Conservation (phyloP, 352 stramenopile genomes). For the Phytopythium chamaehyphon region DNA sequence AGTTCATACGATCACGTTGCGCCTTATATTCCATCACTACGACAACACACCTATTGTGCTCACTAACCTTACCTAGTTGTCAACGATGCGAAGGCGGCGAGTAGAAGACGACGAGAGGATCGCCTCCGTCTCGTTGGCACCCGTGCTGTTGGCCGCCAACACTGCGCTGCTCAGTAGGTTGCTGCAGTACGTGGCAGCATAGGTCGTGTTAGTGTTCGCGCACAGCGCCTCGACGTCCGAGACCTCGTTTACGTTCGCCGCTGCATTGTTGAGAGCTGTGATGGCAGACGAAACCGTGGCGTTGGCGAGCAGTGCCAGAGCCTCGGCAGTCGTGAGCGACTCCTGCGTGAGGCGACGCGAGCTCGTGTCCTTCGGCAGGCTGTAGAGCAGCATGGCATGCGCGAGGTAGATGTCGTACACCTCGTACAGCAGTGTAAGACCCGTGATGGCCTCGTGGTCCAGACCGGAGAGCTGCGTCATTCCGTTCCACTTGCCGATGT, state of each 20-base stretch:
- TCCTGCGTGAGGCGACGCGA: constrained; percentile 11
- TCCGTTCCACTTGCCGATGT: constrained; percentile 18
- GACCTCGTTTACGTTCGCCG: constrained; percentile 29
- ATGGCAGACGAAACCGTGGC: constrained; percentile 24
- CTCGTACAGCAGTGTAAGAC: constrained; percentile 21
- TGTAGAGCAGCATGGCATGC: constrained; percentile 10
- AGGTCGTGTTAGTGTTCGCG: constrained; percentile 23
- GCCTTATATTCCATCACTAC: not conserved
- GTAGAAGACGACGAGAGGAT: constrained; percentile 3
- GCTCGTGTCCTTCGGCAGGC: constrained; percentile 6
- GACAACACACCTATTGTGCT: not conserved
- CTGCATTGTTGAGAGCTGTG: constrained; percentile 26
- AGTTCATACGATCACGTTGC: too few relatives aligned
- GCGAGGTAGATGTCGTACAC: constrained; percentile 15
- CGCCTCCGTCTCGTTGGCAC: constrained; percentile 1
- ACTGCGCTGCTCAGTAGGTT: constrained; percentile 15
- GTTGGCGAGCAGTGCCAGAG: constrained; percentile 7
- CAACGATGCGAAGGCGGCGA: not conserved
- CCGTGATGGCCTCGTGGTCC: constrained; percentile 23
- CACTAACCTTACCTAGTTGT: not conserved
- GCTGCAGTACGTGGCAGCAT: constrained; percentile 25
- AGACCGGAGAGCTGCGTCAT: constrained; percentile 16
- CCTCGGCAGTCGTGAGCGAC: not conserved
- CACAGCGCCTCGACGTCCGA: constrained; percentile 24
- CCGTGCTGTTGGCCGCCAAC: constrained; percentile 2